phyloP scores from a whole-genome alignment of 352 stramenopile species.

The Globisporangium paddicum region DNA sequence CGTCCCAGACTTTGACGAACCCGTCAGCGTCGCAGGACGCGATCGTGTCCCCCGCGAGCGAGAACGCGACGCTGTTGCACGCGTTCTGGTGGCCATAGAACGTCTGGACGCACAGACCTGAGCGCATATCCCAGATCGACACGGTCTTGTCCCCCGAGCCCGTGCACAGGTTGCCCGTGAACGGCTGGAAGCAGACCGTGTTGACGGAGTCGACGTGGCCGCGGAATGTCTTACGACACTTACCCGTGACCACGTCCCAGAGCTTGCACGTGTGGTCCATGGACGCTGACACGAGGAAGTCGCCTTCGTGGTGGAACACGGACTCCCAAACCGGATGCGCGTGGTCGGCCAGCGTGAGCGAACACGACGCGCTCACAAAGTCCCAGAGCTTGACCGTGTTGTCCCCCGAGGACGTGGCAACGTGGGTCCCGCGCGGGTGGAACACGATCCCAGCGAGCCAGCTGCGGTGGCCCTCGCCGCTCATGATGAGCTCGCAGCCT shows the following conservation, averaged over 20 bases:
- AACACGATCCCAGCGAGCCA: slow-evolving; percentile 92
- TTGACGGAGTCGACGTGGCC: slow-evolving; percentile 96
- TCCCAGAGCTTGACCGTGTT: slow-evolving; percentile 95
- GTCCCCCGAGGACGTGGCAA: slow-evolving; percentile 90
- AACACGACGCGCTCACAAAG: slow-evolving; percentile 87
- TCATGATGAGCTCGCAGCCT: slow-evolving; percentile 93
- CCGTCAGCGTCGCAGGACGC: slow-evolving; percentile 92
- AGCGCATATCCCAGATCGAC: slow-evolving; percentile 94
- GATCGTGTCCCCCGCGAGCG: slow-evolving; percentile 85
- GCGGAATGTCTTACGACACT: slow-evolving; percentile 90
- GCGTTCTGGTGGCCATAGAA: slow-evolving; percentile 96
- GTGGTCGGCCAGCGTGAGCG: slow-evolving; percentile 89
- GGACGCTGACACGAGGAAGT: slow-evolving; percentile 89
- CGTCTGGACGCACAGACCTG: slow-evolving; percentile 89
- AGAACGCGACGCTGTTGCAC: slow-evolving; percentile 88
- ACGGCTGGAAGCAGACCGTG: slow-evolving; percentile 91
- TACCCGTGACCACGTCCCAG: slow-evolving; percentile 89
- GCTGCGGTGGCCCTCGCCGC: slow-evolving; percentile 88
- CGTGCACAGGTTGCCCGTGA: slow-evolving; percentile 91
- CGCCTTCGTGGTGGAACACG: slow-evolving; percentile 91
- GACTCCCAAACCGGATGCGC: slow-evolving; percentile 92
- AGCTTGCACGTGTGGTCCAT: slow-evolving; percentile 95
- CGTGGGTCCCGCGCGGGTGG: slow-evolving; percentile 89
- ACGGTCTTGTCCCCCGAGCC: slow-evolving; percentile 94
- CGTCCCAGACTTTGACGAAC: slow-evolving; percentile 94